phyloP scores from a whole-genome alignment of 2,329 filamentous ascomycete species.

The Phaeoacremonium minimum region DNA sequence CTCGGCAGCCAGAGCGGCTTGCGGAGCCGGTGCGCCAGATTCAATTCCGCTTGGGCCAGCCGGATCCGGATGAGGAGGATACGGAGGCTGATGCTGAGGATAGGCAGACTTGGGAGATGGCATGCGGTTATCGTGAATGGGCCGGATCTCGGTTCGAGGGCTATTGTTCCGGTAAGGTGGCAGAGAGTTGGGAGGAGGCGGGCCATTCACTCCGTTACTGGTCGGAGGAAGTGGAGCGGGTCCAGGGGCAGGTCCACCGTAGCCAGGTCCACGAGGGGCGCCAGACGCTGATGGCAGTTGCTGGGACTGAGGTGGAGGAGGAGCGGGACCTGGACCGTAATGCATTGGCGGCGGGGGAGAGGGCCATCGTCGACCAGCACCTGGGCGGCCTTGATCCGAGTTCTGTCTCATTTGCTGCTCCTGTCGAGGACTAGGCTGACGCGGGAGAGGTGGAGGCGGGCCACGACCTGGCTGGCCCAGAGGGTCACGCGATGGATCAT shows the following conservation, averaged over 20 bases:
- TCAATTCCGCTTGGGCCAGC: conserved; percentile 62
- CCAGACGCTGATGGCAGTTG: conserved; percentile 28
- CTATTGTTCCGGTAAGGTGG: conserved; percentile 75
- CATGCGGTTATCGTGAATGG: conserved; percentile 77
- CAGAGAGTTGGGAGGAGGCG: conserved; percentile 45
- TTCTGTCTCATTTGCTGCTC: conserved; percentile 69
- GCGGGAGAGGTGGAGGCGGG: conserved; percentile 60
- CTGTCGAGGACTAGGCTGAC: conserved; percentile 73
- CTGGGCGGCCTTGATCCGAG: conserved; percentile 56
- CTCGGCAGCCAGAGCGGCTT: conserved; percentile 56
- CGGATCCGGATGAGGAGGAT: conserved; percentile 68
- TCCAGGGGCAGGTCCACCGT: conserved; percentile 48
- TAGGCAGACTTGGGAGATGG: conserved; percentile 90
- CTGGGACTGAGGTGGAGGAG: conserved; percentile 37
- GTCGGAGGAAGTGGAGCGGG: conserved; percentile 29
- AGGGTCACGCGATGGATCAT: conserved; percentile 72
- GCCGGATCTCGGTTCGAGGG: conserved; percentile 78
- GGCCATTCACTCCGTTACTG: conserved; percentile 35
- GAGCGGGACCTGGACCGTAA: conserved; percentile 52
- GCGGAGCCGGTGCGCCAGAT: conserved; percentile 60
- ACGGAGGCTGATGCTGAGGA: conserved; percentile 67
- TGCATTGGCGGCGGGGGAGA: conserved; percentile 52
- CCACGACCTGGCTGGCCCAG: conserved; percentile 65
- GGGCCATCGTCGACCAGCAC: conserved; percentile 43
- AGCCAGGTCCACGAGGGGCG: conserved; percentile 55